Conservation (phyloP, 2,329 filamentous ascomycete species). For the Pyrenochaeta sp. region DNA sequence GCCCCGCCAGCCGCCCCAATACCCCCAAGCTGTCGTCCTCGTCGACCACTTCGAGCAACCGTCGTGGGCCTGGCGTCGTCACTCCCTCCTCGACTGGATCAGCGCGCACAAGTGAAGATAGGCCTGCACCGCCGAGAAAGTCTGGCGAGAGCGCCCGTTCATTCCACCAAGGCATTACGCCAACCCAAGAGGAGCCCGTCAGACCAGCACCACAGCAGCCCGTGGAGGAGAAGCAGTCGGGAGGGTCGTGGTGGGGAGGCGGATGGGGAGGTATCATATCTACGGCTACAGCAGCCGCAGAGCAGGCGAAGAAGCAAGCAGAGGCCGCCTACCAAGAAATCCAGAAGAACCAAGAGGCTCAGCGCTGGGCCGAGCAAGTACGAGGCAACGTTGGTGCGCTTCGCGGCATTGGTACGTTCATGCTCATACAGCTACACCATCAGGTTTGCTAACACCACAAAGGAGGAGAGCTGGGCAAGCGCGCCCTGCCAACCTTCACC, state of each 20-base stretch:
- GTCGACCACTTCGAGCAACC: constrained; percentile 51
- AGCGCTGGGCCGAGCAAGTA: constrained; percentile 94
- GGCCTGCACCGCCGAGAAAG: constrained; percentile 65
- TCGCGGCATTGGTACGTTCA: constrained; percentile 71
- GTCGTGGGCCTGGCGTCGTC: constrained; percentile 40
- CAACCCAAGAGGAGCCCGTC: constrained; percentile 58
- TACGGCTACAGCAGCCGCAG: constrained; percentile 80
- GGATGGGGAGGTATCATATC: constrained; percentile 83
- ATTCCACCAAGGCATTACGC: constrained; percentile 76
- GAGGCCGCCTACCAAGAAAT: constrained; percentile 94
- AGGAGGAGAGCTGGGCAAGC: constrained; percentile 77
- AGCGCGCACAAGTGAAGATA: constrained; percentile 68
- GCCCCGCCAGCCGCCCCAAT: constrained; percentile 71
- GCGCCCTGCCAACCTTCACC: constrained; percentile 92
- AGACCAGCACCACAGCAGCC: constrained; percentile 64
- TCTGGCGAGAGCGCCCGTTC: constrained; percentile 80
- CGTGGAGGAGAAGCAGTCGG: constrained; percentile 54
- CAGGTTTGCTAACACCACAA: constrained; percentile 24
- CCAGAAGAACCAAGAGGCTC: constrained; percentile 94
- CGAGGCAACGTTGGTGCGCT: constrained; percentile 86
- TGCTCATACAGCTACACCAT: not conserved
- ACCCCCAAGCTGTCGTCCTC: constrained; percentile 74
- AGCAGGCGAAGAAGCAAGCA: constrained; percentile 87
- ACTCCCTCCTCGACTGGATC: constrained; percentile 52
- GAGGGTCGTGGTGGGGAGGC: constrained; percentile 67